phyloP scores from a whole-genome alignment of 169 alveolate species.

The Cystoisospora suis region DNA sequence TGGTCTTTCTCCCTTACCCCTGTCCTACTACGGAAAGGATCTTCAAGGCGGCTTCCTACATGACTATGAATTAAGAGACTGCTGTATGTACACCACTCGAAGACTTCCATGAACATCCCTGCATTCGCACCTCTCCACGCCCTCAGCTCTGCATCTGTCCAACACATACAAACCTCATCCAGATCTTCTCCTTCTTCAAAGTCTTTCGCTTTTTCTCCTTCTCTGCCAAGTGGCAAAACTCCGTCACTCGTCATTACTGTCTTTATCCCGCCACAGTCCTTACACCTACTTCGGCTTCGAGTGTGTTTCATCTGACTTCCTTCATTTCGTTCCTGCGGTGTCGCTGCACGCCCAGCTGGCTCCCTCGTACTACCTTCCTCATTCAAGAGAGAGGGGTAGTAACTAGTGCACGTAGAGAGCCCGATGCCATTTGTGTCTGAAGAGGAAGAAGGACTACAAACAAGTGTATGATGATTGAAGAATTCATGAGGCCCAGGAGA shows the following conservation, averaged over 20 bases:
- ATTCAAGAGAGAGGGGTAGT: too few species aligned
- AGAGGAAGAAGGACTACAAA: too few species aligned
- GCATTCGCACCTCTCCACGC: constrained; percentile 31
- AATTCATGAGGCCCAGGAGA: neutral
- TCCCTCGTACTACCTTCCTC: neutral
- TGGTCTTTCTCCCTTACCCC: neutral
- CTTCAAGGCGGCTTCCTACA: too few species aligned
- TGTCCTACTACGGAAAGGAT: neutral
- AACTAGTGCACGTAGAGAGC: too few species aligned
- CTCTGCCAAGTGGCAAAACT: neutral
- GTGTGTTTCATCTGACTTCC: too few species aligned
- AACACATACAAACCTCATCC: neutral
- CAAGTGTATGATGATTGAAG: neutral
- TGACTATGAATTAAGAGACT: neutral
- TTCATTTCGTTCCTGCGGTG: neutral
- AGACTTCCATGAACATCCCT: neutral
- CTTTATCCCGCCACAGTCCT: neutral
- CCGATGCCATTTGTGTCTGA: neutral
- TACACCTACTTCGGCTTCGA: neutral
- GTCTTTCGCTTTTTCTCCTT: neutral
- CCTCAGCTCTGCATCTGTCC: neutral
- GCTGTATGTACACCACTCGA: constrained; percentile 35
- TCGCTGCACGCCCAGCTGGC: neutral
- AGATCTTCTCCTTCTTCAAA: neutral
- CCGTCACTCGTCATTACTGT: neutral